Evolutionary conservation across 805 yeast species (phyloP), one percentile per base, ranked within the genome.

Genomic region (Candida gorgasii): DNA sequence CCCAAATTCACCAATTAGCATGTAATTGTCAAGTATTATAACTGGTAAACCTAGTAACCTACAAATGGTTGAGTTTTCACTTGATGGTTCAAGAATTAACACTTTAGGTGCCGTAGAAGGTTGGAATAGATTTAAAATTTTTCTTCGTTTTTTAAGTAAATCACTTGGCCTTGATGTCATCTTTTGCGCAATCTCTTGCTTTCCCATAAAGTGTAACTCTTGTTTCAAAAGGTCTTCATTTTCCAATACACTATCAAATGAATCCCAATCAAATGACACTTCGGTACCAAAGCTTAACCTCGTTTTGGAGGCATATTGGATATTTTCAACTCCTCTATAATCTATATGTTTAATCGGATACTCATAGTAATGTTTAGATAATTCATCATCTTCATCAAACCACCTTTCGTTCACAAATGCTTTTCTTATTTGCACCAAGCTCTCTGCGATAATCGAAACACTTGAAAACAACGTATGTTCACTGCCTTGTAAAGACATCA

Each of bases 321-420:
- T 27, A 9, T 29, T 22, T 11, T 32, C 8, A 9, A 24, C 28
- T 16, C 44, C 48, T 27, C 43, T 37, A 30, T 24, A 45, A 18
- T 41, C 48, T 2, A 38, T 37, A 14, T 30, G 40, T 20, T 45
- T 45, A 24, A 41, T 45, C 9, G 48, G 45, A 18, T 23, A 41
- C 12, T 45, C 40, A 18, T 33, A 34, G 15, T 36, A 36, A 16
- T 38, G 36, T 20, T 34, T 33, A 2, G 45, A 45, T 17, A 34
- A 20, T 24, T 17, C 45, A 18, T 41, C 45, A 19, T 37, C 27
- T 9, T 30, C 16, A 28, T 41, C 48, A 35, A 17, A 41, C 27
- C 45, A 29, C 20, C 45, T 28, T 8, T 22, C 39, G 5, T 37
- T 23, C 3, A 27, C 34, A 29, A 36, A 44, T 8, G 34, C 40